Evolutionary conservation across 148 eudicot species (phyloP).

Genomic region (Persicaria tinctoria): DNA sequence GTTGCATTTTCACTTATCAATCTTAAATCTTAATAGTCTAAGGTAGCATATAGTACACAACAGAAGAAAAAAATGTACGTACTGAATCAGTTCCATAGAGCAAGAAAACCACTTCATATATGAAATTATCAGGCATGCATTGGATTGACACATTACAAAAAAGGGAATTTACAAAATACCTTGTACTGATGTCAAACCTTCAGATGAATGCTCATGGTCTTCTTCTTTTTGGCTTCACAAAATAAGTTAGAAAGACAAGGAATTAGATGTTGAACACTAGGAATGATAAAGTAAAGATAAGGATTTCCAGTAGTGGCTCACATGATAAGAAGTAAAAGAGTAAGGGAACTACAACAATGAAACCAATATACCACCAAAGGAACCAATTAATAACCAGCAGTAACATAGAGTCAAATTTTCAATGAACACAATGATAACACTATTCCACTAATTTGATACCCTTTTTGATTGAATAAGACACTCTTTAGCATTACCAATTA

Average conservation of each 20-base stretch:
- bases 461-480: not conserved
- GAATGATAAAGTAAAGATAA: not conserved
- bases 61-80: not conserved
- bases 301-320: not conserved
- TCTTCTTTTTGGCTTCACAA: slow-evolving; percentile 50
- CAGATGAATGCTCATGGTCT: slow-evolving; percentile 38
- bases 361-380: not conserved
- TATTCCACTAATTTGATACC: not conserved
- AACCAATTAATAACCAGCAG: not conserved
- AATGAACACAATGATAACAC: not conserved
- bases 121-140: slow-evolving; percentile 2
- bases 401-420: not conserved
- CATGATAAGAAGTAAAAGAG: not conserved
- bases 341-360: not conserved
- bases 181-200: slow-evolving; percentile 48
- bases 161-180: slow-evolving; percentile 34
- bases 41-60: not conserved
- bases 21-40: not conserved
- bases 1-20: not conserved
- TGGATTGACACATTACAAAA: not conserved
- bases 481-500: not conserved
- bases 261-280: slow-evolving; percentile 9
- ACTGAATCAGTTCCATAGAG: not conserved
- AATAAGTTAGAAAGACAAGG: not conserved
- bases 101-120: not conserved